These are phyloP conservation scores for Auxenochlorella pyrenoidosa DNA, from an alignment of 139 green algal genomes.

Conservation along the genomic window DNA sequence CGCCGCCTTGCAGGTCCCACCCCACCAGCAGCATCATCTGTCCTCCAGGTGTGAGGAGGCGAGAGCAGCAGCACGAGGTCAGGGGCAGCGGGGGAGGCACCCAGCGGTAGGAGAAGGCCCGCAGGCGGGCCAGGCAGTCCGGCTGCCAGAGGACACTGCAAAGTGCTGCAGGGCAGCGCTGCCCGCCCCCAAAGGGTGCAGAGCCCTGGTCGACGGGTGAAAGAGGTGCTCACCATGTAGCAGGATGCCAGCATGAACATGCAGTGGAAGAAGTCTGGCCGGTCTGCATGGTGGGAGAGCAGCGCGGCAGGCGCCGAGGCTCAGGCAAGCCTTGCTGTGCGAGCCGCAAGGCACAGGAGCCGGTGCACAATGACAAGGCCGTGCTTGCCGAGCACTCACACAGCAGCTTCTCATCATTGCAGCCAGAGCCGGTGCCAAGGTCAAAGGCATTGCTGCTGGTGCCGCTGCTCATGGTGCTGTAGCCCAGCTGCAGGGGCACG, in stretches of 20 bases:
- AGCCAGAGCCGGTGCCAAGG: background rate
- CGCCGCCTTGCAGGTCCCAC: constrained; percentile 59
- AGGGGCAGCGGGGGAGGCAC: background rate
- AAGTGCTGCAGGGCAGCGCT: too few relatives aligned
- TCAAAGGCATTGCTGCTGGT: constrained; percentile 44
- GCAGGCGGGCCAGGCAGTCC: too few relatives aligned
- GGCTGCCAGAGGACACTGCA: too few relatives aligned
- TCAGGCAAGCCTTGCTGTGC: too few relatives aligned
- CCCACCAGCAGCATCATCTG: constrained; percentile 28
- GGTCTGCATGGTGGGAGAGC: constrained; percentile 41
- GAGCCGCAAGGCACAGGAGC: too few relatives aligned
- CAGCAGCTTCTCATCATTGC: constrained; percentile 51
- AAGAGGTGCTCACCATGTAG: background rate
- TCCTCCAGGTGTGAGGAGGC: background rate
- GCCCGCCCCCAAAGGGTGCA: too few relatives aligned
- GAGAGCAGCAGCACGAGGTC: background rate
- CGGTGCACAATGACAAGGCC: too few relatives aligned
- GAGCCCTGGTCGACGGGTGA: too few relatives aligned
- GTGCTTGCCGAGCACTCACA: background rate
- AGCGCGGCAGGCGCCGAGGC: background rate
- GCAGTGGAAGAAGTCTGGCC: constrained; percentile 84
- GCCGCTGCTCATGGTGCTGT: constrained; percentile 41
- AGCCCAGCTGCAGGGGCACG: constrained; percentile 6
- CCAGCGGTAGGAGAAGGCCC: too few relatives aligned
- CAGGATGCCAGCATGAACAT: constrained; percentile 70